Evolutionary conservation across 1,284 basidiomycete genomes (phyloP).

Genomic region (Polyporus tsugae): DNA sequence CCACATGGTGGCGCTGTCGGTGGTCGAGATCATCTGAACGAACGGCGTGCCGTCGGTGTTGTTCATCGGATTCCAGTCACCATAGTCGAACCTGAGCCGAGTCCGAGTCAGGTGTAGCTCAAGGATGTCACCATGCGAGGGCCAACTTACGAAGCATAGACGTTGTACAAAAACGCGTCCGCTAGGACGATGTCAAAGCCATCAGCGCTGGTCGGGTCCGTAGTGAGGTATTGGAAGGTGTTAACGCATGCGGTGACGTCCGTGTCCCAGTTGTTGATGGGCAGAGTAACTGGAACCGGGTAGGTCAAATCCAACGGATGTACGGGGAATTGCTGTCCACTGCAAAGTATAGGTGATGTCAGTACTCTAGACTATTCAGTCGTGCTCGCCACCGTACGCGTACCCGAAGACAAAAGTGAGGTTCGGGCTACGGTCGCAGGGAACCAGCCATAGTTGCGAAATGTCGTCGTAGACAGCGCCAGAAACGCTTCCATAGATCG

Average conservation of each 20-base stretch:
- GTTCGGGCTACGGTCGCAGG: conserved; percentile 36
- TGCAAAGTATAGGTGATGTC: background rate
- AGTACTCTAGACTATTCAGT: background rate
- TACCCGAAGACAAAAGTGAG: conserved; percentile 41
- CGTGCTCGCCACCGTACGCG: conserved; percentile 31
- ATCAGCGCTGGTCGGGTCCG: conserved; percentile 33
- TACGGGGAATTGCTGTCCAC: conserved; percentile 25
- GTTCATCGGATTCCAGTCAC: conserved; percentile 40
- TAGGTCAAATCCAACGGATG: conserved; percentile 39
- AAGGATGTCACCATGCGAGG: no score
- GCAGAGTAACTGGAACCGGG: background rate
- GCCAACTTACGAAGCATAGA: conserved; percentile 47
- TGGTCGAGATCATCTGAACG: conserved; percentile 43
- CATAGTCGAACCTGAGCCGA: conserved; percentile 49
- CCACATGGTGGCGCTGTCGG: conserved; percentile 29
- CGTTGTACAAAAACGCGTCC: conserved; percentile 49
- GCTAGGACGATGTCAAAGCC: conserved; percentile 49
- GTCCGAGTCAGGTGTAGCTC: background rate
- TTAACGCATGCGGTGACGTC: conserved; percentile 16
- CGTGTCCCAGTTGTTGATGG: conserved; percentile 6
- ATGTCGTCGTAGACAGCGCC: conserved; percentile 36
- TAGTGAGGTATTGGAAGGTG: conserved; percentile 18
- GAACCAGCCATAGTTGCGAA: conserved; percentile 35
- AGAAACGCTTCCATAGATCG: conserved; percentile 41
- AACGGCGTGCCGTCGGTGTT: conserved; percentile 39